phyloP scores from a whole-genome alignment of 768 basidiomycete genomes.

The Filobasidium floriforme region DNA sequence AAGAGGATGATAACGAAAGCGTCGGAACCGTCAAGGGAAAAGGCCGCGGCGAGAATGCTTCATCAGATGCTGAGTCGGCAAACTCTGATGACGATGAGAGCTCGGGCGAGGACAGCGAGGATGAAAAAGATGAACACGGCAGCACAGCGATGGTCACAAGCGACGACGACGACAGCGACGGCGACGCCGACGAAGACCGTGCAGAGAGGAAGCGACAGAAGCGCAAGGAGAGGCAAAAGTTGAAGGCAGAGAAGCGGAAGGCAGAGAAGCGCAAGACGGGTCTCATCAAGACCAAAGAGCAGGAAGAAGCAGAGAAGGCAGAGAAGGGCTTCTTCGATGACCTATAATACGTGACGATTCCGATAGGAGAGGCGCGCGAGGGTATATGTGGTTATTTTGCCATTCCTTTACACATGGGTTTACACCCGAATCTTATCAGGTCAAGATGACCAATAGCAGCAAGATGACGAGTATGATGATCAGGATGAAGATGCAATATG shows the following conservation, averaged over 20 bases:
- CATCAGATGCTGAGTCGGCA: slow-evolving; percentile 20
- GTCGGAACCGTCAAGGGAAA: slow-evolving; percentile 1
- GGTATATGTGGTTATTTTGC: too few relatives aligned
- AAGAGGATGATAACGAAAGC: slow-evolving; percentile 36
- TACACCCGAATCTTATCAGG: slow-evolving; percentile 41
- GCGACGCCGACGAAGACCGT: slow-evolving; percentile 37
- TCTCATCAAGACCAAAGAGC: slow-evolving; percentile 54
- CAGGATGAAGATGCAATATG: slow-evolving; percentile 80
- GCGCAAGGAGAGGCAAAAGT: slow-evolving; percentile 50
- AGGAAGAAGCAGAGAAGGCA: slow-evolving; percentile 55
- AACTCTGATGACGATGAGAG: slow-evolving; percentile 35
- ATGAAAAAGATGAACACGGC: slow-evolving; percentile 24
- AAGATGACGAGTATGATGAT: slow-evolving; percentile 70
- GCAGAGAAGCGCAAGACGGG: slow-evolving; percentile 52
- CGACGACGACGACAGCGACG: slow-evolving; percentile 34
- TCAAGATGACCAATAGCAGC: slow-evolving; percentile 62
- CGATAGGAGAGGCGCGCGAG: neutral
- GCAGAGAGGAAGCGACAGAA: slow-evolving; percentile 18
- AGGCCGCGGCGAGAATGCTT: neutral
- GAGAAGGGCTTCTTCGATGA: slow-evolving; percentile 63
- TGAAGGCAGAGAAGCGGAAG: slow-evolving; percentile 55
- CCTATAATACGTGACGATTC: slow-evolving; percentile 44
- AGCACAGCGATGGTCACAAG: slow-evolving; percentile 29
- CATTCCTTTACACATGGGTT: neutral
- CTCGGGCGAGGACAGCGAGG: slow-evolving; percentile 31